Conservation (phyloP, 2,329 filamentous ascomycete species). For the Paraphaeosphaeria sporulosa region DNA sequence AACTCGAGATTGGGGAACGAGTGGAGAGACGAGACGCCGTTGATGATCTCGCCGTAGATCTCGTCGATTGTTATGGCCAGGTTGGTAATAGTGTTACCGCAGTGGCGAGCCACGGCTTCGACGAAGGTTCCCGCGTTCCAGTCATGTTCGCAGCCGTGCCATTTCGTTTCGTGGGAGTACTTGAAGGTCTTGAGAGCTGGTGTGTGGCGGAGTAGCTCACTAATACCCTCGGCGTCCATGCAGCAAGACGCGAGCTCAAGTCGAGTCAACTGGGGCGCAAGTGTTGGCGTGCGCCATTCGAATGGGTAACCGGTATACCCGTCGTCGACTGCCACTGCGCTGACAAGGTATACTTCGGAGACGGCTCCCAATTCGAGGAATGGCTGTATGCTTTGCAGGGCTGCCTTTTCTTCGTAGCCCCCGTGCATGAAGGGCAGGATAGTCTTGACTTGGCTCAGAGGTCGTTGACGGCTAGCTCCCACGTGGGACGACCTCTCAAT, state of each 20-base stretch:
- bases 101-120: slow-evolving; percentile 33
- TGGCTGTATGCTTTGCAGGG: slow-evolving; percentile 38
- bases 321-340: slow-evolving; percentile 43
- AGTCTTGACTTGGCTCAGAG: slow-evolving; percentile 35
- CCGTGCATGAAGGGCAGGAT: slow-evolving; percentile 40
- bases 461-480: slow-evolving; percentile 15
- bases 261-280: slow-evolving; percentile 33
- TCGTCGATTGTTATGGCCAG: slow-evolving; percentile 45
- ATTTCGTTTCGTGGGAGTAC: slow-evolving; percentile 46
- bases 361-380: slow-evolving; percentile 37
- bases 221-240: slow-evolving; percentile 39
- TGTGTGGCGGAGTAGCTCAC: slow-evolving; percentile 32
- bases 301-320: slow-evolving; percentile 39
- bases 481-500: slow-evolving; percentile 12
- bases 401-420: slow-evolving; percentile 39
- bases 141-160: slow-evolving; percentile 39
- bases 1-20: slow-evolving; percentile 31
- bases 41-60: slow-evolving; percentile 39
- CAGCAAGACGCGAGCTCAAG: slow-evolving; percentile 43
- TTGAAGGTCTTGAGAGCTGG: slow-evolving; percentile 36
- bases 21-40: slow-evolving; percentile 42
- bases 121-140: slow-evolving; percentile 46
- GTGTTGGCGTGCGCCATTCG: slow-evolving; percentile 31
- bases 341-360: slow-evolving; percentile 40
- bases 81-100: slow-evolving; percentile 32